Evolutionary conservation across 1,139 yeast genomes (phyloP).

Genomic region (Yamadazyma pseudoaaseri): DNA sequence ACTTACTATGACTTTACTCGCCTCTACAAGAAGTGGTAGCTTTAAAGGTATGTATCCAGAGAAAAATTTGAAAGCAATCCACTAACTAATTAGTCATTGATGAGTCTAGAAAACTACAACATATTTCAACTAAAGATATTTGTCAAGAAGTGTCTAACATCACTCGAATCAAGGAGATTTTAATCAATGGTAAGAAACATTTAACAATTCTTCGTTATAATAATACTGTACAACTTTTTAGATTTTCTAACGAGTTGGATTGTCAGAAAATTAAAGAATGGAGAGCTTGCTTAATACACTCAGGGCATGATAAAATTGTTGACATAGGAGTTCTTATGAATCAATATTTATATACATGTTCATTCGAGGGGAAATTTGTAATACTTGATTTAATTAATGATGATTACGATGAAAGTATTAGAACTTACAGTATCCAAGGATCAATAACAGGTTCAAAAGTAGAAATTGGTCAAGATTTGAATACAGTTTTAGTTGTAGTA

Average conservation of each 20-base stretch:
- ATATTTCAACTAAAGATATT: no score
- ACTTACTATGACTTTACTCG: constrained; percentile 5
- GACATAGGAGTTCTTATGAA: constrained; percentile 26
- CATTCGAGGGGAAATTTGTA: constrained; percentile 41
- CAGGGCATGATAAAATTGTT: constrained; percentile 18
- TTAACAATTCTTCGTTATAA: constrained; percentile 26
- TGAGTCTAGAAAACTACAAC: no score
- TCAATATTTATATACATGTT: constrained; percentile 43
- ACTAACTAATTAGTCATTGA: no score
- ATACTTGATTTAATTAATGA: constrained; percentile 45
- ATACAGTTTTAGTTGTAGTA: constrained; percentile 25
- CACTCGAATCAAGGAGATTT: constrained; percentile 6
- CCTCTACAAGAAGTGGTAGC: constrained; percentile 2
- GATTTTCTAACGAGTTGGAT: constrained; percentile 13
- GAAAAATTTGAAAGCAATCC: no score
- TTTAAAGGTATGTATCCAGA: constrained; percentile 8
- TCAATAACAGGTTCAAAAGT: constrained; percentile 39
- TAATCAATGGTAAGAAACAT: constrained; percentile 18
- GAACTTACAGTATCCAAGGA: constrained; percentile 27
- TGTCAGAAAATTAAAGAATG: constrained; percentile 35
- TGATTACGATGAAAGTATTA: constrained; percentile 32
- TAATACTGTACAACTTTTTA: constrained; percentile 35
- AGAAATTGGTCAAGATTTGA: constrained; percentile 10
- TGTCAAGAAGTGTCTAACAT: constrained; percentile 7
- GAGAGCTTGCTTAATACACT: constrained; percentile 25